A percentile compares a stretch with the other conserved stretches of the same genome.
These are phyloP conservation scores for Kwoniella heveanensis DNA, from an alignment of 768 basidiomycete genomes.

Conservation along the genomic window DNA sequence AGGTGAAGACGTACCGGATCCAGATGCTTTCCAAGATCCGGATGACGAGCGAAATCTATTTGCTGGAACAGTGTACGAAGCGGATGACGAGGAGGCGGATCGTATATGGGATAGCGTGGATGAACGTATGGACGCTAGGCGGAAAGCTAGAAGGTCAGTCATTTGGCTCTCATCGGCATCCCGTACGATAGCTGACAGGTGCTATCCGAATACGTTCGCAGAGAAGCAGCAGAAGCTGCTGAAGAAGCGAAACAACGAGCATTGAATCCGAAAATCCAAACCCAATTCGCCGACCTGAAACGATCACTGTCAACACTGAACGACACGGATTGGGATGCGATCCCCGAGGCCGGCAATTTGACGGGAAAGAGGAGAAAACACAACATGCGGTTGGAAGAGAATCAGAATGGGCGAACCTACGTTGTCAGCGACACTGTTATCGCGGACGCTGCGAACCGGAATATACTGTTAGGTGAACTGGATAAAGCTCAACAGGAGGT, in stretches of 20 bases:
- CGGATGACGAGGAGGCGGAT: slow-evolving; percentile 97
- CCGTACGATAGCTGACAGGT: too few relatives aligned
- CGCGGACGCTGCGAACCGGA: slow-evolving; percentile 76
- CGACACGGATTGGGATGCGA: slow-evolving; percentile 89
- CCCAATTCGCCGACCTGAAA: slow-evolving; percentile 93
- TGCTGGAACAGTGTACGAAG: slow-evolving; percentile 92
- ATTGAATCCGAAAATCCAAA: slow-evolving; percentile 90
- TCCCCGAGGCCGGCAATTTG: slow-evolving; percentile 95
- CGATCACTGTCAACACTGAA: slow-evolving; percentile 81
- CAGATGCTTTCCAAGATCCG: slow-evolving; percentile 92
- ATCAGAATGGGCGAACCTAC: slow-evolving; percentile 72
- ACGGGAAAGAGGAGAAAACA: slow-evolving; percentile 82
- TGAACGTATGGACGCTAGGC: slow-evolving; percentile 80
- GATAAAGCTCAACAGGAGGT: slow-evolving; percentile 78
- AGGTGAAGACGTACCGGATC: slow-evolving; percentile 83
- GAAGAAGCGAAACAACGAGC: slow-evolving; percentile 75
- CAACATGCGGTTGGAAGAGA: slow-evolving; percentile 60
- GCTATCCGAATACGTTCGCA: too few relatives aligned
- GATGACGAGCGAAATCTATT: slow-evolving; percentile 97
- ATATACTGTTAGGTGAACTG: slow-evolving; percentile 74
- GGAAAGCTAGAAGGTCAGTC: slow-evolving; percentile 74
- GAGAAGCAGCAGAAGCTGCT: slow-evolving; percentile 76
- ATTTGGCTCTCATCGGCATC: too few relatives aligned
- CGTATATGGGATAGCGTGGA: slow-evolving; percentile 92
- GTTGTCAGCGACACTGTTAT: slow-evolving; percentile 92